Evolutionary conservation across 1,139 yeast species (phyloP).

Genomic region (Kurtzmaniella quercitrusa): DNA sequence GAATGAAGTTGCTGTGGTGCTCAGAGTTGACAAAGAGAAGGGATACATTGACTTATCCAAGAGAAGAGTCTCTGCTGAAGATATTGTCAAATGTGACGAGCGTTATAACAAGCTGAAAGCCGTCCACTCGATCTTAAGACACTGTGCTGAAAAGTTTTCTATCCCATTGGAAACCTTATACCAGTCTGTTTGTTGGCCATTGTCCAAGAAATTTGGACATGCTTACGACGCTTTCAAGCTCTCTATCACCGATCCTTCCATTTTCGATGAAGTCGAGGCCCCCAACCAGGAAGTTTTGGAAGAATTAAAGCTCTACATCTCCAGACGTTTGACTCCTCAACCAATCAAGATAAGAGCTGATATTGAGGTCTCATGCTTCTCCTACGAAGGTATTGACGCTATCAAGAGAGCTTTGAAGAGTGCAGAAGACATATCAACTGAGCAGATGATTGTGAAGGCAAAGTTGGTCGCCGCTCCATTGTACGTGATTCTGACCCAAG

Average conservation of each 20-base stretch:
- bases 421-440: constrained; percentile 83
- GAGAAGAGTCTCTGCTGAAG: constrained; percentile 98
- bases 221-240: constrained; percentile 96
- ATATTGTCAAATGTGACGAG: constrained; percentile 95
- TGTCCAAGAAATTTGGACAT: constrained; percentile 92
- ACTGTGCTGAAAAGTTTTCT: constrained; percentile 95
- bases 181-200: constrained; percentile 94
- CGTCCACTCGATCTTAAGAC: constrained; percentile 94
- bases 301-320: constrained; percentile 79
- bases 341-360: constrained; percentile 97
- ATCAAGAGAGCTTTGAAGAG: constrained; percentile 83
- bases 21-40: constrained; percentile 97
- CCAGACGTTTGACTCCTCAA: constrained; percentile 95
- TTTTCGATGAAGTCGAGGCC: constrained; percentile 76
- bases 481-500: constrained; percentile 89
- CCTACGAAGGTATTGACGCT: constrained; percentile 97
- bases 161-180: constrained; percentile 82
- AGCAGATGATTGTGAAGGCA: constrained; percentile 81
- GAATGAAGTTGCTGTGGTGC: constrained; percentile 97
- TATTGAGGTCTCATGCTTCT: constrained; percentile 93
- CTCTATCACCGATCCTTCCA: constrained; percentile 87
- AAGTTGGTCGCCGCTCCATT: constrained; percentile 97
- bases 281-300: constrained; percentile 71
- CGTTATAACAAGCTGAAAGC: constrained; percentile 96
- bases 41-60: constrained; percentile 97